These are phyloP conservation scores for Euphrasia confusa DNA, from an alignment of 257 asterid species.

Conservation along the genomic window DNA sequence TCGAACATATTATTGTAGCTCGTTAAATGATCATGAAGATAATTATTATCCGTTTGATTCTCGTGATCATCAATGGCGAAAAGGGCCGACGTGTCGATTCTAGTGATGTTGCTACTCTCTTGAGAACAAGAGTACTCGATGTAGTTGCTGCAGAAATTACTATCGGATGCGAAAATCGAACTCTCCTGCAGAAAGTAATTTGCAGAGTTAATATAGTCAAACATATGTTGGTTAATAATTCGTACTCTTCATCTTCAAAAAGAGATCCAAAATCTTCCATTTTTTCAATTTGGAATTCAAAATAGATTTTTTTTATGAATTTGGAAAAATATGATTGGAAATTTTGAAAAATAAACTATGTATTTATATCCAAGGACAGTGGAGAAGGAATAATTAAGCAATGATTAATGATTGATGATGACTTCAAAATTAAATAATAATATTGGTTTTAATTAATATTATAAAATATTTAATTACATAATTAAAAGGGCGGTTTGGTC, in stretches of 20 bases:
- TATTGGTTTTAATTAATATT: too few species aligned
- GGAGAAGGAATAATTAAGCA: slow-evolving; percentile 25
- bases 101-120: slow-evolving; percentile 49
- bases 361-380: slow-evolving; percentile 44
- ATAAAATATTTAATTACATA: too few species aligned
- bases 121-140: slow-evolving; percentile 31
- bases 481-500: too few species aligned
- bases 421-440: too few species aligned
- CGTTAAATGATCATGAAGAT: not conserved
- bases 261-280: slow-evolving; percentile 53
- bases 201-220: slow-evolving; percentile 30
- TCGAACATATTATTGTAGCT: slow-evolving; percentile 20
- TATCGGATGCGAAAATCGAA: not conserved
- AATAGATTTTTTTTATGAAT: not conserved
- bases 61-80: not conserved
- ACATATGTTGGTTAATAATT: slow-evolving; percentile 52
- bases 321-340: not conserved
- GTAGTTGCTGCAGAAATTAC: not conserved
- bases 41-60: too few species aligned
- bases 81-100: slow-evolving; percentile 20
- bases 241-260: slow-evolving; percentile 71
- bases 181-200: slow-evolving; percentile 22
- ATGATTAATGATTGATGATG: slow-evolving; percentile 28
- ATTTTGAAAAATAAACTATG: slow-evolving; percentile 17
- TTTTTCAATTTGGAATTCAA: not conserved